phyloP scores from a whole-genome alignment of 495 filamentous ascomycete species.

The Pyrenula aspistea region DNA sequence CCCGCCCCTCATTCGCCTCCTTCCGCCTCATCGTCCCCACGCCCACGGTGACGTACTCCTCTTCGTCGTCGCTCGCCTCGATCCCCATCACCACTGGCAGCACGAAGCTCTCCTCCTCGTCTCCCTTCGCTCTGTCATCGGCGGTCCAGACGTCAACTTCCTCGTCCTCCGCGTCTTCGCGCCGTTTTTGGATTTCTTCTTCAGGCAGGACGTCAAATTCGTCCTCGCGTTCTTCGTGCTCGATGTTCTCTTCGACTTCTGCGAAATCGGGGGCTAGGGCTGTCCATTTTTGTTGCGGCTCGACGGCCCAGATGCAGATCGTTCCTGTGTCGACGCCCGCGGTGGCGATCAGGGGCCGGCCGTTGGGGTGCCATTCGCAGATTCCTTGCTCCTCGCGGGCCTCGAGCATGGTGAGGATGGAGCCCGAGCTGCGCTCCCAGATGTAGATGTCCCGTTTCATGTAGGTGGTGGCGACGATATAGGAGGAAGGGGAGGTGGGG shows the following conservation, averaged over 20 bases:
- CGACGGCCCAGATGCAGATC: constrained; percentile 88
- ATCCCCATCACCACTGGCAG: constrained; percentile 85
- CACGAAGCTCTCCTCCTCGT: constrained; percentile 51
- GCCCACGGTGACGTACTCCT: constrained; percentile 77
- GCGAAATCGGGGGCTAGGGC: constrained; percentile 93
- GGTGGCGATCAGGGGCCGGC: constrained; percentile 71
- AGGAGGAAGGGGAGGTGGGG: constrained; percentile 16
- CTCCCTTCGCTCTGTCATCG: constrained; percentile 50
- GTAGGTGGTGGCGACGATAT: constrained; percentile 83
- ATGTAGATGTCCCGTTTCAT: constrained; percentile 98
- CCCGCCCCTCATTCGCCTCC: constrained; percentile 46
- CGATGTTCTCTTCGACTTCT: constrained; percentile 95
- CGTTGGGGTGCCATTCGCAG: constrained; percentile 89
- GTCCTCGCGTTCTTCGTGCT: constrained; percentile 89
- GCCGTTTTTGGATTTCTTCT: constrained; percentile 84
- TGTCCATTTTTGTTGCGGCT: constrained; percentile 89
- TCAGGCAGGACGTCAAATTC: constrained; percentile 97
- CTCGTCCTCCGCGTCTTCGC: constrained; percentile 80
- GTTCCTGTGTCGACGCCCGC: constrained; percentile 81
- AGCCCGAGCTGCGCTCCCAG: constrained; percentile 92
- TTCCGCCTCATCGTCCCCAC: constrained; percentile 74
- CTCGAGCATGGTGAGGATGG: constrained; percentile 89
- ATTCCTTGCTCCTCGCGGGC: constrained; percentile 89
- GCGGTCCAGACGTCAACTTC: constrained; percentile 76
- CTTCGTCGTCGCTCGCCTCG: constrained; percentile 64